phyloP scores from a whole-genome alignment of 495 filamentous ascomycete species.

The Venustampulla echinocandica region DNA sequence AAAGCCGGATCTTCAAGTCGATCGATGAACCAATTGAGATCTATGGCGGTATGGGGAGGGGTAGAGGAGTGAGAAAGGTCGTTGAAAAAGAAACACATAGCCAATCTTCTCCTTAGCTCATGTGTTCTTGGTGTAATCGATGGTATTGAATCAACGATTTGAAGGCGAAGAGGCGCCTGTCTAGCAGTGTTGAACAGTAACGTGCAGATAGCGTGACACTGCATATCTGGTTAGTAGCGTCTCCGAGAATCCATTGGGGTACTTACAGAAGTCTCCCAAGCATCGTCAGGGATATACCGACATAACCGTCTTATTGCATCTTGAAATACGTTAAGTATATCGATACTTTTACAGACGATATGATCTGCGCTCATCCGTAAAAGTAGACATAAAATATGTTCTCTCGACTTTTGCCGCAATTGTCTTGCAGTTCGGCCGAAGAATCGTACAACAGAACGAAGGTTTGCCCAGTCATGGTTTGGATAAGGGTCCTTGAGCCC shows the following conservation, averaged over 20 bases:
- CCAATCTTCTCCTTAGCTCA: constrained; percentile 62
- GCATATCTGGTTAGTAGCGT: constrained; percentile 20
- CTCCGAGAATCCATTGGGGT: not conserved
- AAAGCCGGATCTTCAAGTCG: constrained; percentile 45
- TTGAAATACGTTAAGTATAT: constrained; percentile 15
- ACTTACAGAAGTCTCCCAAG: constrained; percentile 20
- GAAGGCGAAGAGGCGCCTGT: constrained; percentile 46
- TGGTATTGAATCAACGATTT: constrained; percentile 51
- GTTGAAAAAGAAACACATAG: constrained; percentile 58
- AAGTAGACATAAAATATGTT: constrained; percentile 11
- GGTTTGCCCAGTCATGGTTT: constrained; percentile 13
- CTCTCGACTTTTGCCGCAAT: constrained; percentile 8
- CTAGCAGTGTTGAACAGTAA: constrained; percentile 42
- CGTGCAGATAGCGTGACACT: constrained; percentile 47
- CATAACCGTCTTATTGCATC: constrained; percentile 15
- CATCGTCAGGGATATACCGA: constrained; percentile 5
- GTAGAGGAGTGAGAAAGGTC: constrained; percentile 37
- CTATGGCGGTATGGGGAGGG: constrained; percentile 28
- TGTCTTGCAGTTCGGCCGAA: constrained; percentile 5
- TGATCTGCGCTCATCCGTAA: constrained; percentile 17
- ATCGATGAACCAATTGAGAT: constrained; percentile 41
- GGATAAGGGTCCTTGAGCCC: not conserved
- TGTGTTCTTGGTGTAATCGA: constrained; percentile 44
- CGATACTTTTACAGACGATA: constrained; percentile 14
- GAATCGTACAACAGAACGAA: constrained; percentile 13